A percentile compares a stretch with the other conserved stretches of the same genome.
phyloP scores from a whole-genome alignment of 176 grass and related monocot genomes.

The Alopecurus myosuroides region DNA sequence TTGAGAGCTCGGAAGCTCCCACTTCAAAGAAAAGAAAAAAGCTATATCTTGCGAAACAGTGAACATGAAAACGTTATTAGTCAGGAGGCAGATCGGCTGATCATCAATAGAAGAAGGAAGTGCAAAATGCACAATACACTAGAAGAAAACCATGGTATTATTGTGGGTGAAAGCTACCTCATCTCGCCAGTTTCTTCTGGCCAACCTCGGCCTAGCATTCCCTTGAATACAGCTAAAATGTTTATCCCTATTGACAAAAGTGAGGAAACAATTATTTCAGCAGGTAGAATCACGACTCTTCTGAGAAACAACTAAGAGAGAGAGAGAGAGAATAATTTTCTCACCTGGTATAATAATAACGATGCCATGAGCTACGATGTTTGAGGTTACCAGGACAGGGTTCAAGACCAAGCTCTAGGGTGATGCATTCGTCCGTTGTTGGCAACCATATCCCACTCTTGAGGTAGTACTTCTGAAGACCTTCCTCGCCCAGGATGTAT shows the following conservation, averaged over 20 bases:
- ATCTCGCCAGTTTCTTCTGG: not conserved
- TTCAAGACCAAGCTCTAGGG: not conserved
- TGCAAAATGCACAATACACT: not conserved
- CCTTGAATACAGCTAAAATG: not conserved
- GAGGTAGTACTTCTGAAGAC: no score
- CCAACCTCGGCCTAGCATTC: not conserved
- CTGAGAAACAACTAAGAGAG: not conserved
- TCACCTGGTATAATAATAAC: not conserved
- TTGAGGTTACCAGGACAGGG: not conserved
- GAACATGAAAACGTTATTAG: no score
- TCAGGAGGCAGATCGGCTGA: no score
- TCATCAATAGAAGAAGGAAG: no score
- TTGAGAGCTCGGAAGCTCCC: no score
- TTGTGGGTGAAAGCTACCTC: not conserved
- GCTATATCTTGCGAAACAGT: no score
- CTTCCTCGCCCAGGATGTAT: not conserved
- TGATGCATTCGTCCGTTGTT: no score
- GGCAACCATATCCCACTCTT: no score
- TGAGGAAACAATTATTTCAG: not conserved
- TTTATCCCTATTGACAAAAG: not conserved
- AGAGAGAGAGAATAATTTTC: not conserved
- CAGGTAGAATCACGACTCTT: not conserved
- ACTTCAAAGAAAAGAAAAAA: no score
- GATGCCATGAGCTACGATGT: not conserved
- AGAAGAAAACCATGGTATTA: not conserved